Conservation (phyloP, 306 rosid genomes). For the Pyrus betulifolia region DNA sequence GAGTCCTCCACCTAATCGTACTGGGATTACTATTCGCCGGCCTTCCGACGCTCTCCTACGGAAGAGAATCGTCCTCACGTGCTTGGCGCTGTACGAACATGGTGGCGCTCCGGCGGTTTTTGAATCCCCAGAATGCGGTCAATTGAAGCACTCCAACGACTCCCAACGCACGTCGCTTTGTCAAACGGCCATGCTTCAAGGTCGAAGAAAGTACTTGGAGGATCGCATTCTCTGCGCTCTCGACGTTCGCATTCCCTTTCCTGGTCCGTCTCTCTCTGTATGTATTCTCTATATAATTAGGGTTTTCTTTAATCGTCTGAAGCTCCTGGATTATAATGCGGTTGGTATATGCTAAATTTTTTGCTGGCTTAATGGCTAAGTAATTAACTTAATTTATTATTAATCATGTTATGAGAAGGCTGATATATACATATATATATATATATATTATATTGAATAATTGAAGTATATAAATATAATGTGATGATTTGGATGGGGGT, state of each 20-base stretch:
- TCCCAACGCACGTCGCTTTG: constrained; percentile 36
- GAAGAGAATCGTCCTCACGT: constrained; percentile 54
- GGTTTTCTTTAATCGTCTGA: not conserved
- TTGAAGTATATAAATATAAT: too few species aligned
- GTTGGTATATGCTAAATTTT: too few species aligned
- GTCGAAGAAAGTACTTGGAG: constrained; percentile 65
- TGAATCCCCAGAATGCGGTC: constrained; percentile 82
- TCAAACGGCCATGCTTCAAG: constrained; percentile 61
- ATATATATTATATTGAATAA: too few species aligned
- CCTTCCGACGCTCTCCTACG: constrained; percentile 11
- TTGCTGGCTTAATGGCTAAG: too few species aligned
- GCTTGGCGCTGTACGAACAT: constrained; percentile 64
- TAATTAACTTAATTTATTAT: too few species aligned
- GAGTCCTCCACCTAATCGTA: too few species aligned
- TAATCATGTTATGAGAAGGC: too few species aligned
- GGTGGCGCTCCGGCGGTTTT: constrained; percentile 96
- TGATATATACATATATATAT: too few species aligned
- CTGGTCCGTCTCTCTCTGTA: constrained; percentile 24
- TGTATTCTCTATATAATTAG: not conserved
- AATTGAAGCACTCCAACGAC: constrained; percentile 60
- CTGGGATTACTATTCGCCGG: constrained; percentile 3
- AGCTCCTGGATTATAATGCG: too few species aligned
- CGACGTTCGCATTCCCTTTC: constrained; percentile 74
- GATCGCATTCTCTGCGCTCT: constrained; percentile 82
- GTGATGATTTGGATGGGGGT: constrained; percentile 9